Evolutionary conservation across 192 early-diverging fungal species (phyloP).

Genomic region (Coemansia nantahalensis): DNA sequence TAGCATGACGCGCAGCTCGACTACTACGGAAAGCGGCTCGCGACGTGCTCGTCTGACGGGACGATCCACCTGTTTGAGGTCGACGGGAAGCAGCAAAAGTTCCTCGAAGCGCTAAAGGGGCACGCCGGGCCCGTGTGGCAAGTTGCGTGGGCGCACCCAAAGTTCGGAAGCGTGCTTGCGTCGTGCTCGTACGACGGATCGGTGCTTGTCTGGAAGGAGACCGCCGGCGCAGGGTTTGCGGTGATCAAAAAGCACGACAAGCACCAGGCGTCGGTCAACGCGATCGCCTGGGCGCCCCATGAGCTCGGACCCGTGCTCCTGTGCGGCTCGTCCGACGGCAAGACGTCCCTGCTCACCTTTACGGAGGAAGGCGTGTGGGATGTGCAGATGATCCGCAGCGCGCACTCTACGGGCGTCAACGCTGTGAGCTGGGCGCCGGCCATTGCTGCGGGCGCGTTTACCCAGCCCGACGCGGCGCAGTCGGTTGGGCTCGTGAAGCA

Average conservation of each 20-base stretch:
- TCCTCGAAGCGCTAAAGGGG: conserved; percentile 54
- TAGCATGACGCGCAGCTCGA: conserved; percentile 79
- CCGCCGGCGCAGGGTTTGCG: conserved; percentile 55
- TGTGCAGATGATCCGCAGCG: conserved; percentile 64
- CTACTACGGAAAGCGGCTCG: conserved; percentile 87
- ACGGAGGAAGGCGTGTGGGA: conserved; percentile 93
- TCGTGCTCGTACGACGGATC: conserved; percentile 96
- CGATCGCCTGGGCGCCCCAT: conserved; percentile 95
- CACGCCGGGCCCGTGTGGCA: conserved; percentile 99
- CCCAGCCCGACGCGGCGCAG: conserved; percentile 27
- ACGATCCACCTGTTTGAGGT: conserved; percentile 93
- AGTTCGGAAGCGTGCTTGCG: conserved; percentile 93
- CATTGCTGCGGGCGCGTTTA: conserved; percentile 61
- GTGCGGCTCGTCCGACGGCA: conserved; percentile 94
- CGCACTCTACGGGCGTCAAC: conserved; percentile 90
- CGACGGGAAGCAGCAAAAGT: conserved; percentile 56
- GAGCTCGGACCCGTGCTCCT: conserved; percentile 91
- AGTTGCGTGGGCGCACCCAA: conserved; percentile 98
- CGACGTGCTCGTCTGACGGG: conserved; percentile 96
- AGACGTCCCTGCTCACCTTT: conserved; percentile 88
- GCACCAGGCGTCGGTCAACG: conserved; percentile 96
- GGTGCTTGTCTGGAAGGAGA: conserved; percentile 96
- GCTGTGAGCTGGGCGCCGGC: conserved; percentile 94
- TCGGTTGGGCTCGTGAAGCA: conserved; percentile 63
- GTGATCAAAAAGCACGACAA: conserved; percentile 75